These are phyloP conservation scores for Breynia disticha DNA, from an alignment of 441 rosid genomes.

Conservation along the genomic window DNA sequence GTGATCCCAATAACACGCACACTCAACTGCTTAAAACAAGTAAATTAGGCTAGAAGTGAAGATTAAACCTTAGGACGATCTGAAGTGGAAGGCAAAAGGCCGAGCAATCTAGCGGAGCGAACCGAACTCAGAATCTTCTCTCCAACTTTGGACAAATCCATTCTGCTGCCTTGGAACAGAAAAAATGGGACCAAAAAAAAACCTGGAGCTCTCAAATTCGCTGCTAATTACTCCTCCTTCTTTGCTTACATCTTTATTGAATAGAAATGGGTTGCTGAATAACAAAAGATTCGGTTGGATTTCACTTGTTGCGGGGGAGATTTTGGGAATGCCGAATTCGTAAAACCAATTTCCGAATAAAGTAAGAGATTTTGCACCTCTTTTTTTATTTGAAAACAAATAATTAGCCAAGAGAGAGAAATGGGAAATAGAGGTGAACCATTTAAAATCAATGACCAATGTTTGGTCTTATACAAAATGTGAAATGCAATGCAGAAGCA, in stretches of 20 bases:
- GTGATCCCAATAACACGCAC: too few relatives aligned
- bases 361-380: too few relatives aligned
- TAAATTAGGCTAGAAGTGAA: too few relatives aligned
- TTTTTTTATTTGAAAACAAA: too few relatives aligned
- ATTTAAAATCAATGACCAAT: too few relatives aligned
- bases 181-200: conserved; percentile 68
- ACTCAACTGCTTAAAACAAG: too few relatives aligned
- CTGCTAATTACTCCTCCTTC: conserved; percentile 26
- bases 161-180: conserved; percentile 60
- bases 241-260: conserved; percentile 67
- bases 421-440: too few relatives aligned
- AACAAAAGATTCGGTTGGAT: conserved; percentile 85
- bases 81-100: conserved; percentile 59
- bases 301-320: conserved; percentile 30
- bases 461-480: too few relatives aligned
- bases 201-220: conserved; percentile 72
- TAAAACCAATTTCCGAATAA: too few relatives aligned
- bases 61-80: conserved; percentile 78
- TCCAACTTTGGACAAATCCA: conserved; percentile 93
- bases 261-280: conserved; percentile 57
- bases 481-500: too few relatives aligned
- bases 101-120: conserved; percentile 77
- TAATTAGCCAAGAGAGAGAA: too few relatives aligned
- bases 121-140: conserved; percentile 89
- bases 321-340: too few relatives aligned